These are phyloP conservation scores for Irpex sp. DNA, from an alignment of 1,284 basidiomycete genomes.

Conservation along the genomic window DNA sequence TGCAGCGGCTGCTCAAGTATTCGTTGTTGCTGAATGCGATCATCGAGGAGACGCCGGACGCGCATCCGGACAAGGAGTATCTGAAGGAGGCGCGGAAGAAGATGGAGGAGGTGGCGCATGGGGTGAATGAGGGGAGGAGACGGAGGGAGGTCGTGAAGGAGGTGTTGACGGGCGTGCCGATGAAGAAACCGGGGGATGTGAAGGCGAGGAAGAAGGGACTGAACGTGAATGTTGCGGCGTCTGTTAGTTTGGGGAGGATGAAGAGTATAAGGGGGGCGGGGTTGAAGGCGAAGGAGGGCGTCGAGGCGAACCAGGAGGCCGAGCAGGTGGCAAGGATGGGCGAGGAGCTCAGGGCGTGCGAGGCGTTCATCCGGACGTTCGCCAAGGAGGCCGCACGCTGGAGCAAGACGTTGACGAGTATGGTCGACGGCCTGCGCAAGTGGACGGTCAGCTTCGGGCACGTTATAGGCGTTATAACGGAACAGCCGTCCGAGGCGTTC, in stretches of 20 bases:
- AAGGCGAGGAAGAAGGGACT: conserved; percentile 42
- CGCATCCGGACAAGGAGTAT: conserved; percentile 71
- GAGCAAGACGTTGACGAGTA: conserved; percentile 44
- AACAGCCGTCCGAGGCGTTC: conserved; percentile 58
- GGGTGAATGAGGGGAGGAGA: conserved; percentile 85
- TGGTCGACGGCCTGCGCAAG: conserved; percentile 43
- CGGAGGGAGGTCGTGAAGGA: conserved; percentile 83
- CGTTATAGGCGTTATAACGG: conserved; percentile 58
- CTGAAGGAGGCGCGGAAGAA: conserved; percentile 62
- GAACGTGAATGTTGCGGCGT: conserved; percentile 44
- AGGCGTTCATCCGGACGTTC: conserved; percentile 52
- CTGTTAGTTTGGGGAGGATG: conserved; percentile 58
- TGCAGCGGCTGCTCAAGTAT: conserved; percentile 92
- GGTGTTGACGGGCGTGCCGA: conserved; percentile 39
- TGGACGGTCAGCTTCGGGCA: conserved; percentile 67
- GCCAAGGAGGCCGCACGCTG: conserved; percentile 59
- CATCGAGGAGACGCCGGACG: conserved; percentile 72
- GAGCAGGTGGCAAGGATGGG: conserved; percentile 52
- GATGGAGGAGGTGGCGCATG: conserved; percentile 77
- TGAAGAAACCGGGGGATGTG: conserved; percentile 18
- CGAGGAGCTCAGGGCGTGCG: conserved; percentile 44
- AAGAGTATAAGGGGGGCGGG: conserved; percentile 40
- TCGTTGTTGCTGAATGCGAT: conserved; percentile 82
- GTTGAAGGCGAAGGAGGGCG: conserved; percentile 30
- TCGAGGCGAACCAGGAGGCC: conserved; percentile 46